Evolutionary conservation across 148 eudicot species (phyloP), one percentile per base, ranked within the genome.

Genomic region (Rhododendron ovatum): DNA sequence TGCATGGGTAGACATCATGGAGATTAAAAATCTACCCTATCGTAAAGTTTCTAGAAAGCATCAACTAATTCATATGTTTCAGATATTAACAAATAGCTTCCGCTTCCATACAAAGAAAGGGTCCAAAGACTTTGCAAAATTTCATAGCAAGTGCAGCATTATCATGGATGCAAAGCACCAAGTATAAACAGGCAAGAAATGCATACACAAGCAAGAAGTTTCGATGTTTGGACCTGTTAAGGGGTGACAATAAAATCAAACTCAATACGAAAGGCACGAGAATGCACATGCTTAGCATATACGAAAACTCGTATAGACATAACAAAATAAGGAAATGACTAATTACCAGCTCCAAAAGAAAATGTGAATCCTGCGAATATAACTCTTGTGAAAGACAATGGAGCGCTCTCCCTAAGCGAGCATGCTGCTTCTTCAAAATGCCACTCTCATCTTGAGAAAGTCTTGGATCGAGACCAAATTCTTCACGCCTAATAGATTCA

Each of bases 321-420:
- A 3, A 78, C 37, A 28, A 47, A 33, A 57, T 20, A 69, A 14
- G 22, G 48, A 74, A 59, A 78, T 18, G 69, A 35, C 43, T 76
- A 81, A 90, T 81, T 94, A 95, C 98, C 94, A 97, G 92, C 88
- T 97, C 99, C 78, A 97, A 92, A 86, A 97, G 92, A 88, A 97
- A 97, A 89, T 97, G 99, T 61, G 99, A 97, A 89, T 97, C 98
- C 88, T 95, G 95, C 11, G 98, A 97, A 88, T 97, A 97, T 88
- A 97, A 88, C 89, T 97, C 99, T 86, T 95, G 93, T 22, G 99
- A 95, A 84, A 97, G 99, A 90, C 98, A 94, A 91, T 93, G 95
- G 80, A 97, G 98, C 61, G 99, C 99, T 88, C 99, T 92, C 81
- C 99, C 99, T 82, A 97, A 88, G 84, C 98, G 96, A 89, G 98